Base-by-base conservation (phyloP, 305 asterid genomes). In the Rubia tinctorum region DNA sequence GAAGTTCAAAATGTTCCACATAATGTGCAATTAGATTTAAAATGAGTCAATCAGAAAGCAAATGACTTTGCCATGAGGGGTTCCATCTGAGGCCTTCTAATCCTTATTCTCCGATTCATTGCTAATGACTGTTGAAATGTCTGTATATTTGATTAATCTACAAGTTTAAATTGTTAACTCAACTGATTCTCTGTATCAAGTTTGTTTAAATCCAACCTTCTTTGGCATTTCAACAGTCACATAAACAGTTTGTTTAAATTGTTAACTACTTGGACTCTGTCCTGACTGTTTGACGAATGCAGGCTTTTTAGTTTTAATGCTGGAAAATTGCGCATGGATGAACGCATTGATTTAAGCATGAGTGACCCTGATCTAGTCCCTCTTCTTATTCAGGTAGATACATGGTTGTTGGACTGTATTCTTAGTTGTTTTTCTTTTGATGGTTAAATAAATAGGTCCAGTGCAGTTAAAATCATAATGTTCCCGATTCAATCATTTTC, bases 311-410 rank as follows among this genome's bases (percentile, higher is more conserved):
- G 92, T 78, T 90, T 79, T 80, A 91, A 90, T 80, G 84, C 86
- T 72, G 96, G 95, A 79, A 92, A 86, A 85, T 76, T 89, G 86
- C 85, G 93, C 44, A 95, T 95, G 96, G 98, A 95, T 88, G 95
- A 91, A 74, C 87, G 97, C 64, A 83, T 92, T 71, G 92, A 90
- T 85, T 88, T 92, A 79, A 87, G 99, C 89, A 95, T 92, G 99
- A 89, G 98, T 79, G 99, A 92, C 81, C 88, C 95, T 55, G 99
- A 92, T 86, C 96, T 95, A 59, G 96, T 95, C 75, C 98, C 98
- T 51, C 97, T 92, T 74, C 79, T 92, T 85, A 83, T 95, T 77
- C 99, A 95, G 98, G 99, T 95, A 73, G 1, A 15, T 71, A 34
- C 58, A 55, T 43, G 44, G 17, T 18, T 73, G 11, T 44, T 17